Evolutionary conservation across 2,329 filamentous ascomycete species (phyloP).

Genomic region (Phialophora expanda): DNA sequence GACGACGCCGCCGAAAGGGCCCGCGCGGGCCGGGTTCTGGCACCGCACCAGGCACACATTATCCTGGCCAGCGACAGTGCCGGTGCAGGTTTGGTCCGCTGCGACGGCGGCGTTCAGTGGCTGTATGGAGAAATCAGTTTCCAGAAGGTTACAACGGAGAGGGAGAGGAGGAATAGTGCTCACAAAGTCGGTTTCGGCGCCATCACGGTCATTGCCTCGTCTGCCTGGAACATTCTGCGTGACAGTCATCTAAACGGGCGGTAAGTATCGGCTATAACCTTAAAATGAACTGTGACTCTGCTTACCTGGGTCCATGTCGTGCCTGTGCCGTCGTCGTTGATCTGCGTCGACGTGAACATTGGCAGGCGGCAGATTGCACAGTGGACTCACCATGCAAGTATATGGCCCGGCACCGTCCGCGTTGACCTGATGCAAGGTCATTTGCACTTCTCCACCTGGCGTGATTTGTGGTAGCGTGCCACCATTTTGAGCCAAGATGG

Average conservation of each 20-base stretch:
- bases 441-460: slow-evolving; percentile 61
- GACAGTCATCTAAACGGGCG: slow-evolving; percentile 56
- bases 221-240: slow-evolving; percentile 59
- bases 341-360: background rate
- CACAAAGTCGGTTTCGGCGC: slow-evolving; percentile 25
- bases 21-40: slow-evolving; percentile 64
- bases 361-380: background rate
- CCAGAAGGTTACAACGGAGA: background rate
- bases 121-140: slow-evolving; percentile 37
- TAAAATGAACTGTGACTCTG: too few species aligned
- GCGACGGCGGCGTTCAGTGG: slow-evolving; percentile 66
- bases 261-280: slow-evolving; percentile 27
- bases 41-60: slow-evolving; percentile 69
- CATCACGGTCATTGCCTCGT: slow-evolving; percentile 15
- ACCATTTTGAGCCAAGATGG: slow-evolving; percentile 64
- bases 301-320: slow-evolving; percentile 1
- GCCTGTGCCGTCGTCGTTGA: background rate
- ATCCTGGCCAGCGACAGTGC: slow-evolving; percentile 62
- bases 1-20: slow-evolving; percentile 67
- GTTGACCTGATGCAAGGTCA: slow-evolving; percentile 72
- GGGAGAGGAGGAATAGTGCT: slow-evolving; percentile 18
- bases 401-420: slow-evolving; percentile 70
- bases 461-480: slow-evolving; percentile 63
- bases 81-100: slow-evolving; percentile 62
- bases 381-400: slow-evolving; percentile 56